Percentiles rank a stretch among this genome's conserved stretches.
These are phyloP conservation scores for Parasitella parasitica DNA, from an alignment of 371 early-diverging fungal genomes.

Conservation along the genomic window DNA sequence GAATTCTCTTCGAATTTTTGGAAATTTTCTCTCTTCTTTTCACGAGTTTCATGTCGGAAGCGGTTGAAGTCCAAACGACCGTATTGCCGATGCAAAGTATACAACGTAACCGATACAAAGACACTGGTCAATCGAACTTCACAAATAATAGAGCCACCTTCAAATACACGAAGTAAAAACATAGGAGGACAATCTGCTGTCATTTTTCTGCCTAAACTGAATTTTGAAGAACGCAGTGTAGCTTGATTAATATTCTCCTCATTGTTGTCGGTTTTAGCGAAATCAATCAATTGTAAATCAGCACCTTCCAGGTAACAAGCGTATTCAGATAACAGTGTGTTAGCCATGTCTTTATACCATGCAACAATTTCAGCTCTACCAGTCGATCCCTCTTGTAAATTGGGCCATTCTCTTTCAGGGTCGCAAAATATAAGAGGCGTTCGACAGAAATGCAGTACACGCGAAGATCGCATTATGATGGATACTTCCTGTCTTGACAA, in stretches of 20 bases:
- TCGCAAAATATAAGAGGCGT: slow-evolving; percentile 62
- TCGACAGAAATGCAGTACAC: slow-evolving; percentile 66
- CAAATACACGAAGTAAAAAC: slow-evolving; percentile 63
- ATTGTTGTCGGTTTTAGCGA: slow-evolving; percentile 25
- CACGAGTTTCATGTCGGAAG: slow-evolving; percentile 31
- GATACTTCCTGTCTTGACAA: slow-evolving; percentile 51
- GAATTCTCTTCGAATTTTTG: slow-evolving; percentile 64
- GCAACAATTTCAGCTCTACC: slow-evolving; percentile 12
- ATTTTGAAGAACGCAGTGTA: slow-evolving; percentile 19
- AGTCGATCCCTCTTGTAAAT: slow-evolving; percentile 19
- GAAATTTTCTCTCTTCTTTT: slow-evolving; percentile 38
- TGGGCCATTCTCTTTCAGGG: slow-evolving; percentile 36
- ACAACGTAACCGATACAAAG: slow-evolving; percentile 73
- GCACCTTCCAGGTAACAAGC: slow-evolving; percentile 62
- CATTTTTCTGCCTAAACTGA: slow-evolving; percentile 27
- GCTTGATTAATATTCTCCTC: neutral
- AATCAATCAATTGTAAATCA: slow-evolving; percentile 66
- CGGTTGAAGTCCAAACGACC: slow-evolving; percentile 42
- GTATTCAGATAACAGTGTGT: slow-evolving; percentile 61
- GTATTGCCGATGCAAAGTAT: slow-evolving; percentile 65
- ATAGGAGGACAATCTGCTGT: slow-evolving; percentile 52
- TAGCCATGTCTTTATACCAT: slow-evolving; percentile 63
- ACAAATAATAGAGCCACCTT: slow-evolving; percentile 71
- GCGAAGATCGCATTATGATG: slow-evolving; percentile 59
- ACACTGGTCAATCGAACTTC: slow-evolving; percentile 70